phyloP scores from a whole-genome alignment of 208 protist genomes.

The Endotrypanum monterogeii region DNA sequence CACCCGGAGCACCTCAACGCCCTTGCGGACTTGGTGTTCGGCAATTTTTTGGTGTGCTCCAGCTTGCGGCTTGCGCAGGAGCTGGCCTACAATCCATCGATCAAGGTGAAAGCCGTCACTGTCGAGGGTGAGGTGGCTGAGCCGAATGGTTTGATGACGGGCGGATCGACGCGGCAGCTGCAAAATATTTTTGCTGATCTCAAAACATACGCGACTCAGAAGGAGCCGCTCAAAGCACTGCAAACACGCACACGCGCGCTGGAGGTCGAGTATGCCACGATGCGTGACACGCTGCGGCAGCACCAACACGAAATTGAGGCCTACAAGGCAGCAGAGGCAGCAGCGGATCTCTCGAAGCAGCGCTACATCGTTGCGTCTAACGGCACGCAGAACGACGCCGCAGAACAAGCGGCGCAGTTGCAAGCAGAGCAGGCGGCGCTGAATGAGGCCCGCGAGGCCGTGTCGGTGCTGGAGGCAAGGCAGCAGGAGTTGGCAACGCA shows the following conservation, averaged over 20 bases:
- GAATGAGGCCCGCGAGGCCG: slow-evolving; percentile 30
- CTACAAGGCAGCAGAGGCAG: slow-evolving; percentile 66
- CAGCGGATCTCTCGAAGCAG: slow-evolving; percentile 47
- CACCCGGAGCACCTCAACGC: slow-evolving; percentile 16
- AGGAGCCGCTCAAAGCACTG: slow-evolving; percentile 58
- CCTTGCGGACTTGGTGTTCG: slow-evolving; percentile 95
- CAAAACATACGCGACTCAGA: slow-evolving; percentile 37
- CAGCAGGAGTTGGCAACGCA: slow-evolving; percentile 41
- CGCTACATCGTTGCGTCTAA: slow-evolving; percentile 41
- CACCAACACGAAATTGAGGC: slow-evolving; percentile 41
- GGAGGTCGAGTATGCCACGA: slow-evolving; percentile 45
- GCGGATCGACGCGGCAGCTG: slow-evolving; percentile 85
- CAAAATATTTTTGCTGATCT: slow-evolving; percentile 80
- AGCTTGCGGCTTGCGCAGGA: slow-evolving; percentile 76
- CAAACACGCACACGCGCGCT: slow-evolving; percentile 35
- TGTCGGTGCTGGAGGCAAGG: slow-evolving; percentile 35
- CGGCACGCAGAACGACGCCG: slow-evolving; percentile 21
- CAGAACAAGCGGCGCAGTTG: slow-evolving; percentile 50
- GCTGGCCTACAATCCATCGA: slow-evolving; percentile 79
- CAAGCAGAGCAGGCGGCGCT: slow-evolving; percentile 27
- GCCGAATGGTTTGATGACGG: slow-evolving; percentile 97
- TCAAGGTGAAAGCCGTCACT: slow-evolving; percentile 95
- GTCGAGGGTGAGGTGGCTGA: slow-evolving; percentile 98
- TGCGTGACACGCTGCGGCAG: slow-evolving; percentile 50
- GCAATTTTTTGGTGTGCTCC: slow-evolving; percentile 95